Evolutionary conservation across 164 flowering plant species (phyloP).

Genomic region (Tetracentron sinense): DNA sequence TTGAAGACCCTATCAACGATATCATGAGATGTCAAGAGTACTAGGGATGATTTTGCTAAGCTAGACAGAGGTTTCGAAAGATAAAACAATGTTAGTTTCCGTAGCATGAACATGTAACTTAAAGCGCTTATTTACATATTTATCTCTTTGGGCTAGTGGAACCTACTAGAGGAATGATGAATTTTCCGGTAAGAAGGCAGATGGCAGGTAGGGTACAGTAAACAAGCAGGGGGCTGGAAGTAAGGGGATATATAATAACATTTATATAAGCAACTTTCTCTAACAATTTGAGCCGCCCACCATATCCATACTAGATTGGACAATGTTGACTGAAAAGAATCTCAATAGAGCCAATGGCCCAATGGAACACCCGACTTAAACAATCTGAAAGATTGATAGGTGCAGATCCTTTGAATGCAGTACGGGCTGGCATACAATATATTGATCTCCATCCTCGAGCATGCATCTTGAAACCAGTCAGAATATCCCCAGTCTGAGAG

Average conservation of each 20-base stretch:
- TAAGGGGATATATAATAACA: constrained; percentile 25
- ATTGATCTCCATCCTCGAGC: constrained; percentile 36
- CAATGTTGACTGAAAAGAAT: constrained; percentile 31
- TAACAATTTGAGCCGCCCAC: constrained; percentile 25
- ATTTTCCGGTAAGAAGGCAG: constrained; percentile 34
- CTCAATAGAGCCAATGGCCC: constrained; percentile 31
- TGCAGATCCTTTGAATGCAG: constrained; percentile 29
- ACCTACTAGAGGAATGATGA: constrained; percentile 28
- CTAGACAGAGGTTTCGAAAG: no score
- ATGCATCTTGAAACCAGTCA: constrained; percentile 38
- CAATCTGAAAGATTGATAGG: constrained; percentile 33
- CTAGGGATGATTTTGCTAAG: no score
- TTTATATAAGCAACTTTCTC: constrained; percentile 33
- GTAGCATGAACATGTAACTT: background rate
- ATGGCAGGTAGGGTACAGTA: constrained; percentile 34
- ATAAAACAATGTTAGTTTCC: no score
- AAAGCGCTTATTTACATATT: no score
- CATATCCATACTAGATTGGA: constrained; percentile 34
- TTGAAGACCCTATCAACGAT: no score
- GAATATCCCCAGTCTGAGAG: constrained; percentile 23
- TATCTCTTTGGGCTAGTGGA: background rate
- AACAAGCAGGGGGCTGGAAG: constrained; percentile 25
- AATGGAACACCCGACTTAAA: constrained; percentile 22
- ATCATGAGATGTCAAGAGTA: no score
- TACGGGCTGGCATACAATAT: constrained; percentile 24